Base-by-base conservation (phyloP, 2,329 filamentous ascomycete genomes). In the Coniella lustricola region DNA sequence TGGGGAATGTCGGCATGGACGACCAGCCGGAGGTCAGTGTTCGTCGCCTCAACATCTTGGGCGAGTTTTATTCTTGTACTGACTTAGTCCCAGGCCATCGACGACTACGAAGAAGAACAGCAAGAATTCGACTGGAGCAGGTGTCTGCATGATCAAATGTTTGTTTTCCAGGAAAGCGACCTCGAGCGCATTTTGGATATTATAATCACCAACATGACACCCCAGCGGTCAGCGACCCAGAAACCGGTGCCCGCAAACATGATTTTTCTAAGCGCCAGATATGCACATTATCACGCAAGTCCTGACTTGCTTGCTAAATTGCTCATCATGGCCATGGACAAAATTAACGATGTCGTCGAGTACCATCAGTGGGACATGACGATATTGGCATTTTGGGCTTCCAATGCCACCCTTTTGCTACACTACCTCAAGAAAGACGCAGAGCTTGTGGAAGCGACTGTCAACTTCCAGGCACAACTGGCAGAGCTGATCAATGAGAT, bases 341-440 rank as follows among this genome's bases (percentile, higher is more conserved):
- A 91, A 67, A 97, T 98, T 59, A 97, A 97, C 62, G 85, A 90
- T 51, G 89, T 96, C 25, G 90, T 98, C n/a, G 93, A 97, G 66
- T 80, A 80, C 53, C 84, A 91, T 61, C 93, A 98, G 63, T 97
- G 93, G 93, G 93, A 98, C 63, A 98, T 98, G 93, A 98, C 93
- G 0, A 95, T 98, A 56, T 73, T 98, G 33, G 93, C 93, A 2
- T 98, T 98, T 63, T 98, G 93, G 93, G 90, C 96, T 60, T 97
- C 93, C 1, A 98, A 98, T 64, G 90, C 89, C 8, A 98, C 93
- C 0, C 71, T 98, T 34, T 71, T 98, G n/a, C 72, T 97, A 46
- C 91, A 98, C 66, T 98, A 98, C 63, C 73, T 98, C 46, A 96
- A 95, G 64, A 98, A 98, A 67, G 93, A 98, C 59, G 71, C 78